Evolutionary conservation across 176 grass and related monocot genomes (phyloP), one percentile per base, ranked within the genome.

Genomic region (Alloteropsis semialata): DNA sequence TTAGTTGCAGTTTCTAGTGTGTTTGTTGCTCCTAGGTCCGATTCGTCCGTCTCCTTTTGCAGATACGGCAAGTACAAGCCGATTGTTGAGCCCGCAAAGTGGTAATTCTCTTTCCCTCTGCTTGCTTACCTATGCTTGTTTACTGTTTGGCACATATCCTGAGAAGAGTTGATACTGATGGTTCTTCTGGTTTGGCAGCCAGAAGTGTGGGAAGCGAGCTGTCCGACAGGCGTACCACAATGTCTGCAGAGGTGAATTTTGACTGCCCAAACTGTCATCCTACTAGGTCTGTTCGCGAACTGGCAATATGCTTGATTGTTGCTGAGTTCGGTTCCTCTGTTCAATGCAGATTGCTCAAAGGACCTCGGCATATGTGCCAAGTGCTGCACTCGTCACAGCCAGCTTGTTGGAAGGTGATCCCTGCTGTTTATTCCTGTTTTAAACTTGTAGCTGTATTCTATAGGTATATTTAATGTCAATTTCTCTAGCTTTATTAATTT

Each of bases 1-100:
- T 70, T 46, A 15, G 13, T 55, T 83, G 33, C 39, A 50, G 21
- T 39, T 68, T 27, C 45, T 21, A 80, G n/a, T 80, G 44, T 18
- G 78, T 82, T 13, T n/a, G 21, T 34, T 65, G 36, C 60, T 85
- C 42, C 33, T 79, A 1, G 32, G 51, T 33, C 36, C 8, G 28
- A 86, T 82, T 18, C 39, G 21, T 75, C 85, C 71, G 28, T 81
- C 48, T 84, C 55, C 41, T 61, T 73, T 88, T 64, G 45, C 78
- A 98, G 96, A 73, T 98, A 95, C 29, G 96, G 96, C 17, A 98
- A 98, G 84, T 98, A 98, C 75, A 93, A 95, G 84, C 65, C 89
- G 1, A 86, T 98, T 15, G 74, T 77, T 19, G 96, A 98, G 46
- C 90, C 96, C 1, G 36, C 92, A 25, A 98, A 98, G 45, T 98